phyloP scores from a whole-genome alignment of 2,329 filamentous ascomycete genomes.

The Aspergillus vadensis region DNA sequence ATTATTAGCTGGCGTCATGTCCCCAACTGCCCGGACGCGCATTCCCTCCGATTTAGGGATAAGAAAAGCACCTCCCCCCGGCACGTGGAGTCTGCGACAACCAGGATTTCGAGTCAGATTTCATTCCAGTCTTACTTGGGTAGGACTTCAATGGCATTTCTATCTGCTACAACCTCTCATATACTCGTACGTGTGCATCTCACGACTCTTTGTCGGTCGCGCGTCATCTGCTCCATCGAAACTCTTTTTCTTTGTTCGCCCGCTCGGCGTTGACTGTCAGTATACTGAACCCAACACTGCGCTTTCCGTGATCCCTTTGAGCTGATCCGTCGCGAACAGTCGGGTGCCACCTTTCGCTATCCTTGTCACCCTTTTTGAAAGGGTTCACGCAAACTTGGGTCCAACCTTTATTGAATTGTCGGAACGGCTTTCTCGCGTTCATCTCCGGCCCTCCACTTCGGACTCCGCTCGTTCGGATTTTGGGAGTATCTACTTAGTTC shows the following conservation, averaged over 20 bases:
- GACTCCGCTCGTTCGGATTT: not conserved
- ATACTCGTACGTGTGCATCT: not conserved
- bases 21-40: not conserved
- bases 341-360: not conserved
- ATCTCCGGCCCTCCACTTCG: not conserved
- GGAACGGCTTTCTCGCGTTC: not conserved
- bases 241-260: not conserved
- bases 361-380: not conserved
- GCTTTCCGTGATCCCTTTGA: not conserved
- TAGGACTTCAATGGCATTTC: not conserved
- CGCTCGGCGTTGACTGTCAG: not conserved
- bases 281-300: not conserved
- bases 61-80: not conserved
- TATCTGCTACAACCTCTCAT: not conserved
- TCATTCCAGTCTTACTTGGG: not conserved
- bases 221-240: not conserved
- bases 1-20: conserved; percentile 6
- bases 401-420: not conserved
- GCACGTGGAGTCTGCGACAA: conserved; percentile 3
- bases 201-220: not conserved
- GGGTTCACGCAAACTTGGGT: not conserved
- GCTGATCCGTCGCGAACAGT: not conserved
- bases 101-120: not conserved
- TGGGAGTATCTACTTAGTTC: not conserved
- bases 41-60: not conserved